Evolutionary conservation across 192 early-diverging fungal species (phyloP), one percentile per base, ranked within the genome.

Genomic region (Pilaira anomala): DNA sequence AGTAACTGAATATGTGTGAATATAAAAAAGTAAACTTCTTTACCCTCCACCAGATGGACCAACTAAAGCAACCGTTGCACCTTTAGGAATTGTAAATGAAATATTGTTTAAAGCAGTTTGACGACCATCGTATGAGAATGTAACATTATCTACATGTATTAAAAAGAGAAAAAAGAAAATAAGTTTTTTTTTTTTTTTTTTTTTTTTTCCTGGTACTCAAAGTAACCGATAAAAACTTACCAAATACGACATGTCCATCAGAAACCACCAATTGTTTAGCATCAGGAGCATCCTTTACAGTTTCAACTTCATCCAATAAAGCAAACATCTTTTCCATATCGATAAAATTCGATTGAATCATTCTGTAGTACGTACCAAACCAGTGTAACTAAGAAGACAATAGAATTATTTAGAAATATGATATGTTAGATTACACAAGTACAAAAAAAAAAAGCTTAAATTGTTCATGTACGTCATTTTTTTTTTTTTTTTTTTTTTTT

Each of bases 271-370:
- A 55, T 0, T 76, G 73, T 9, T 53, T 62, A 0, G 92, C 92
- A 44, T 83, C 69, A 7, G 89, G 87, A 0, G 44, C 41, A 71
- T 94, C 92, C 42, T 84, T 56, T n/a, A 94, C 77, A 7, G 74
- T 77, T 36, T 80, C 69, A 21, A 83, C 63, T 59, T 88, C 83
- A 24, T 93, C 80, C n/a, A 92, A 80, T 0, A 93, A 72, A 44
- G 91, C 88, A 19, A 99, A 81, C 87, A 99, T 94, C 66, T 95
- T 94, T 72, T 99, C 97, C 96, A 97, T 97, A 65, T 98, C 96
- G 50, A 91, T 78, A 71, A 94, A 88, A 74, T 91, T 94, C 72
- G 94, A 91, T 72, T 97, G 93, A 41, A 96, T 92, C 58, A 91
- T 85, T 18, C 96, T 83, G 71, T 98, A 98, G 65, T 95, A 95